Base-by-base conservation (phyloP, 192 early-diverging fungal species). In the Gamsiella multidivaricata region DNA sequence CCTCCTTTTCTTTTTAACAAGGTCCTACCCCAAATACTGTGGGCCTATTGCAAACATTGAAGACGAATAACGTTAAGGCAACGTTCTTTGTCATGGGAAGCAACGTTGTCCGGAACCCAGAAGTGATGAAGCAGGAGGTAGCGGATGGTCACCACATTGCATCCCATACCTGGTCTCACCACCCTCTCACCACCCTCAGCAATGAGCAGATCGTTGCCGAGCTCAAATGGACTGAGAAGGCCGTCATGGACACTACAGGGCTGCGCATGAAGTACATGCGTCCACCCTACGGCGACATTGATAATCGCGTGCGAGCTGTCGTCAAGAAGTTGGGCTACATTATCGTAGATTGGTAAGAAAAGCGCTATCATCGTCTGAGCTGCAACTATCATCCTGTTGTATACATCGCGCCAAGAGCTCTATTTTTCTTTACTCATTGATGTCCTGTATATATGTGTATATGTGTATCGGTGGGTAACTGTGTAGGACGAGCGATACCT, bases 201-300 rank as follows among this genome's bases (percentile, higher is more conserved):
- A 90, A 80, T 54, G 81, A 89, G 43, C 68, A 88, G 61, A 61
- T 86, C 18, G 86, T 90, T 41, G 87, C 90, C 42, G 86, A 91
- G 46, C 15, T 91, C n/a, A 84, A 86, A 58, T 87, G 83, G 83
- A 87, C 85, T 29, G 71, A 71, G 43, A 61, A 63, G 20, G 83
- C 65, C 11, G 84, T 87, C 37, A 68, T 83, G 12, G 81, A 84
- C 57, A 54, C 66, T 37, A 59, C 55, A 41, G 86, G 86, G 37
- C 34, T 85, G 8, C 79, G 67, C 18, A 71, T 86, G 49, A 83
- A 80, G 54, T 85, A 79, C 65, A 79, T 80, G 68, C 83, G 87
- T 45, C 87, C 86, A 32, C 87, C 87, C 22, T 88, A 80, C 61
- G 87, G 87, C 32, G 87, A 87, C 59, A 81, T 83, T 12, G 87